A percentile compares a stretch with the other conserved stretches of the same genome.
These are phyloP conservation scores for Inonotus obliquus DNA, from an alignment of 1,284 basidiomycete genomes.

Conservation along the genomic window DNA sequence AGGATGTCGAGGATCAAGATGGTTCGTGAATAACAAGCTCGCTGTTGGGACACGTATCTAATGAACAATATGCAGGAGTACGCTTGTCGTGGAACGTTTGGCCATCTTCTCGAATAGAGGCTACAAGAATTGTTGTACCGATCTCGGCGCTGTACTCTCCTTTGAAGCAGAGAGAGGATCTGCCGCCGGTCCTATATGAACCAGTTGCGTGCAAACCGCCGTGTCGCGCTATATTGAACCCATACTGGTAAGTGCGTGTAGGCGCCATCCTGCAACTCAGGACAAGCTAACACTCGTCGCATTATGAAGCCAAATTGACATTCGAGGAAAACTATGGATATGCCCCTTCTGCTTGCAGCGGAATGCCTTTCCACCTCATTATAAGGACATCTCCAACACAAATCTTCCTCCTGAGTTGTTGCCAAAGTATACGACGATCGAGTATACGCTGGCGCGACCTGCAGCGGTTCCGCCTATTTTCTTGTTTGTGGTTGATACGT, in stretches of 20 bases:
- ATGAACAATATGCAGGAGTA: constrained; percentile 51
- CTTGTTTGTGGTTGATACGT: constrained; percentile 96
- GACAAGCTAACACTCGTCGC: constrained; percentile 7
- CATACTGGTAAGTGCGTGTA: constrained; percentile 75
- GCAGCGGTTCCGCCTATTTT: constrained; percentile 94
- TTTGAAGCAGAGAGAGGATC: constrained; percentile 90
- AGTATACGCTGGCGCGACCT: constrained; percentile 92
- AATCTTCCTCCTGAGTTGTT: constrained; percentile 95
- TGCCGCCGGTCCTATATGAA: constrained; percentile 96
- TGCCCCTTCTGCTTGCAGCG: constrained; percentile 97
- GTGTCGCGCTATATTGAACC: constrained; percentile 96
- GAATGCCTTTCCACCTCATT: constrained; percentile 97
- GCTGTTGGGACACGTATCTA: background rate
- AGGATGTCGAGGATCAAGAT: constrained; percentile 39
- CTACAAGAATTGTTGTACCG: constrained; percentile 95
- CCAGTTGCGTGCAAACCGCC: constrained; percentile 98
- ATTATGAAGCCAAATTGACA: constrained; percentile 86
- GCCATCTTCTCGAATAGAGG: constrained; percentile 96
- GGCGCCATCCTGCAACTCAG: background rate
- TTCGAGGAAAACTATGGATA: constrained; percentile 98
- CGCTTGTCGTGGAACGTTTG: constrained; percentile 98
- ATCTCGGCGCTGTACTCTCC: constrained; percentile 98
- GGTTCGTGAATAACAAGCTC: constrained; percentile 25
- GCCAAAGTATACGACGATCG: constrained; percentile 99
- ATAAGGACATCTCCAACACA: constrained; percentile 97